A percentile compares a stretch with the other conserved stretches of the same genome.
Conservation (phyloP, 306 rosid species). For the Medicago arabica region DNA sequence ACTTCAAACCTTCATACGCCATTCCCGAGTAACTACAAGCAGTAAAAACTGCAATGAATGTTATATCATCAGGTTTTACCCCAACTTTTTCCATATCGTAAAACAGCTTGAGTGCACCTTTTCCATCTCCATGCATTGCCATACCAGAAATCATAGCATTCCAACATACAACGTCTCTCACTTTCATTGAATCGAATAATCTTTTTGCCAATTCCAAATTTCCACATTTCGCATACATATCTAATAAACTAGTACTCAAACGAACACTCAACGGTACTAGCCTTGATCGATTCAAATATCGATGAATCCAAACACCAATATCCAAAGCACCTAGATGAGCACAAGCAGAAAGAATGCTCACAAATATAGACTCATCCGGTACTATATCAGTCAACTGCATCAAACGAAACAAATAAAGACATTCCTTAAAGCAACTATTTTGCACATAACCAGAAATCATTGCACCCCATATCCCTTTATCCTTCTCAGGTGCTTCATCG, state of each 20-base stretch:
- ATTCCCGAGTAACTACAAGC: conserved; percentile 81
- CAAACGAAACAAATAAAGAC: conserved; percentile 62
- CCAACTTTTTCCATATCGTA: conserved; percentile 59
- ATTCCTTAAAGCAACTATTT: conserved; percentile 77
- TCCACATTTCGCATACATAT: conserved; percentile 88
- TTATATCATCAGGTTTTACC: conserved; percentile 64
- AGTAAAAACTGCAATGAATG: conserved; percentile 73
- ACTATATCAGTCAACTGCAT: conserved; percentile 59
- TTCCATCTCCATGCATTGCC: conserved; percentile 80
- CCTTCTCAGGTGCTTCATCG: conserved; percentile 71
- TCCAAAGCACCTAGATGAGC: conserved; percentile 80
- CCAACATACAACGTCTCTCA: conserved; percentile 70
- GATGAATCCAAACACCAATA: conserved; percentile 72
- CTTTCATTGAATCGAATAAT: conserved; percentile 50
- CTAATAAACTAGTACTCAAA: conserved; percentile 66
- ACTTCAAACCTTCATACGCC: conserved; percentile 58
- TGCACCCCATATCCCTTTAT: conserved; percentile 85
- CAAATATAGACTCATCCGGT: conserved; percentile 77
- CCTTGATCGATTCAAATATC: conserved; percentile 45
- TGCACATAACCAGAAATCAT: conserved; percentile 86
- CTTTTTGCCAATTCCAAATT: conserved; percentile 55
- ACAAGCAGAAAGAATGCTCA: conserved; percentile 71
- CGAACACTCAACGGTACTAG: conserved; percentile 50
- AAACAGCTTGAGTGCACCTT: conserved; percentile 59
- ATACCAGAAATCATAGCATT: conserved; percentile 79